Evolutionary conservation across 139 green algal genomes (phyloP).

Genomic region (Eudorina sp.): DNA sequence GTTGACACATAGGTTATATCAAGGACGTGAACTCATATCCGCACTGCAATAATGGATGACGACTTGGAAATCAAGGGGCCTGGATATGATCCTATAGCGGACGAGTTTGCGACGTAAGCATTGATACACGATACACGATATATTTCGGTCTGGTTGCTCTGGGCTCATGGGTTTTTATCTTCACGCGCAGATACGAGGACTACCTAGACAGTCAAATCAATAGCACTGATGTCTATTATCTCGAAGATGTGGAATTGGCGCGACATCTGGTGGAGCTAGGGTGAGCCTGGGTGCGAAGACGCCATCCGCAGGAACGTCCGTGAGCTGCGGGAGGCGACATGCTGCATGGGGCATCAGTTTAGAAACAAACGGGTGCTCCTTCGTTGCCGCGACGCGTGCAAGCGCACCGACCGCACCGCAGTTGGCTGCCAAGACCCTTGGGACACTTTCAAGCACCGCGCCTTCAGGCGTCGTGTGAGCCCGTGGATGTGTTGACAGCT

Average conservation of each 20-base stretch:
- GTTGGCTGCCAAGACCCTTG: no score
- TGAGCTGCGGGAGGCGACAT: no score
- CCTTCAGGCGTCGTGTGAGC: no score
- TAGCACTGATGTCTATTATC: constrained; percentile 87
- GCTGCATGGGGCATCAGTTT: no score
- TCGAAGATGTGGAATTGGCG: constrained; percentile 86
- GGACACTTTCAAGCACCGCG: no score
- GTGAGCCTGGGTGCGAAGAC: constrained; percentile 55
- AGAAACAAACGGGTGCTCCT: no score
- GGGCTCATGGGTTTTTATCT: neutral
- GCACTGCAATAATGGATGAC: constrained; percentile 64
- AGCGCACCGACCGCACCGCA: no score
- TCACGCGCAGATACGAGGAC: constrained; percentile 86
- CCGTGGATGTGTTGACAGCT: neutral
- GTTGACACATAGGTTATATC: no score
- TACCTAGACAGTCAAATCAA: constrained; percentile 93
- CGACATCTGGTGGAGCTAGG: constrained; percentile 87
- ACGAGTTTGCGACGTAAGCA: constrained; percentile 68
- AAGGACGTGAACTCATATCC: no score
- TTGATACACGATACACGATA: neutral
- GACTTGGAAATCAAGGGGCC: constrained; percentile 60
- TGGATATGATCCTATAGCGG: constrained; percentile 66
- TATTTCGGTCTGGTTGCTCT: neutral
- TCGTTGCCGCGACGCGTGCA: no score
- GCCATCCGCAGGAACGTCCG: no score